Base-by-base conservation (phyloP, 306 rosid genomes). In the Nissolia schottii region DNA sequence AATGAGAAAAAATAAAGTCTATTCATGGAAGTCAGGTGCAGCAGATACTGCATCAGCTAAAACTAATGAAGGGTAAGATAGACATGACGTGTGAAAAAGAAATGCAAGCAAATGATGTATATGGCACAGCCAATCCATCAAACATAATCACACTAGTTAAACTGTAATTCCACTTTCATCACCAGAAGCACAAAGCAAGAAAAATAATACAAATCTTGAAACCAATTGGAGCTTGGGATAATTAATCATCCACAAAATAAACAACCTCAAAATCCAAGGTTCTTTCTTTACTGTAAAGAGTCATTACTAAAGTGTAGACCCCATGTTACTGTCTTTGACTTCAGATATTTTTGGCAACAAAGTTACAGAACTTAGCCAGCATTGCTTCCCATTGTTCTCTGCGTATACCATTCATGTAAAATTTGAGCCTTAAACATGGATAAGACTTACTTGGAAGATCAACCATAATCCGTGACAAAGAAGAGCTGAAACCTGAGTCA, bases 331-430 rank as follows among this genome's bases (percentile, higher is more conserved):
- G n/a, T 43, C 20, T 16, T 5, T 53, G 54, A 18, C 46, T 62
- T 55, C 6, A 0, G 48, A 14, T 35, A 27, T 14, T 34, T 54
- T 45, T 57, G 34, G 55, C 24, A 28, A 4, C 57, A 57, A 64
- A 46, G 64, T 55, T 19, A 19, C 27, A 2, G 27, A 34, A 55
- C 25, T 23, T 54, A 9, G 34, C 38, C 9, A 32, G 14, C 16
- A 46, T 35, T 35, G 40, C 40, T 70, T 38, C 58, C 27, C n/a
- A 9, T 50, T 69, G 18, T 49, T 35, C 50, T 18, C 56, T 34
- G 22, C 16, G 61, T n/a, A 24, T 28, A 23, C 59, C 67, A 67
- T 50, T 50, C 61, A 50, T 25, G 63, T 29, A 58, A 59, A 76
- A 24, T 4, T 18, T 77, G 34, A 12, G 22, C 27, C 51, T 19